These are phyloP conservation scores for Paragyromitra xinjiangensis DNA, from an alignment of 495 filamentous ascomycete genomes.

Conservation along the genomic window DNA sequence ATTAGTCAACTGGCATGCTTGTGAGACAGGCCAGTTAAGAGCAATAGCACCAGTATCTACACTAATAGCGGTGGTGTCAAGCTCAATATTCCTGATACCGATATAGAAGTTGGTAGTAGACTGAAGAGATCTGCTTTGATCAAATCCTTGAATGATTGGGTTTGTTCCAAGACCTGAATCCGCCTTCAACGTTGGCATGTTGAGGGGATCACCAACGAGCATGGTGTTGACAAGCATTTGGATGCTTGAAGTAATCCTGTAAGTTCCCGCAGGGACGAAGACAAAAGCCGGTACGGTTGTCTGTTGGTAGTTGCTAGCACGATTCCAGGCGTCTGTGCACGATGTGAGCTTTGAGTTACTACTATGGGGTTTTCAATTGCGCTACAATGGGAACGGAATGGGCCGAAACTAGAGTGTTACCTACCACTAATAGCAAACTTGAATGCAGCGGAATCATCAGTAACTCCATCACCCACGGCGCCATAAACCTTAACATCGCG, in stretches of 20 bases:
- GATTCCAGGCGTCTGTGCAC: constrained; percentile 54
- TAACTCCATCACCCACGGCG: constrained; percentile 64
- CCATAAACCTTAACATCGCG: constrained; percentile 67
- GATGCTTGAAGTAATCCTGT: constrained; percentile 68
- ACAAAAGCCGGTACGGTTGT: constrained; percentile 69
- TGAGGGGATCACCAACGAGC: constrained; percentile 73
- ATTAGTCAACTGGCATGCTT: constrained; percentile 81
- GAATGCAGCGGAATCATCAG: constrained; percentile 73
- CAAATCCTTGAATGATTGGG: constrained; percentile 65
- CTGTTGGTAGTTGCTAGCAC: constrained; percentile 60
- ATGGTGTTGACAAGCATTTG: constrained; percentile 69
- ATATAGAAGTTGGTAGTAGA: constrained; percentile 80
- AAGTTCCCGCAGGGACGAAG: constrained; percentile 72
- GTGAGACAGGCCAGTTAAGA: constrained; percentile 82
- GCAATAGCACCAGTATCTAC: constrained; percentile 64
- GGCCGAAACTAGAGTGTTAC: not conserved
- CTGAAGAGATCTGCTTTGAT: constrained; percentile 73
- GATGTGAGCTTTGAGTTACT: constrained; percentile 60
- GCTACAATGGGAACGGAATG: not conserved
- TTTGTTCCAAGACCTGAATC: constrained; percentile 61
- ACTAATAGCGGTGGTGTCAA: constrained; percentile 74
- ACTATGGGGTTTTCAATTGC: not conserved
- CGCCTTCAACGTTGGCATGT: constrained; percentile 72
- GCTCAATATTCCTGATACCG: constrained; percentile 78
- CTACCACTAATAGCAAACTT: constrained; percentile 68